These are phyloP conservation scores for Ananas comosus DNA, from an alignment of 176 grass and related monocot species.

Conservation along the genomic window DNA sequence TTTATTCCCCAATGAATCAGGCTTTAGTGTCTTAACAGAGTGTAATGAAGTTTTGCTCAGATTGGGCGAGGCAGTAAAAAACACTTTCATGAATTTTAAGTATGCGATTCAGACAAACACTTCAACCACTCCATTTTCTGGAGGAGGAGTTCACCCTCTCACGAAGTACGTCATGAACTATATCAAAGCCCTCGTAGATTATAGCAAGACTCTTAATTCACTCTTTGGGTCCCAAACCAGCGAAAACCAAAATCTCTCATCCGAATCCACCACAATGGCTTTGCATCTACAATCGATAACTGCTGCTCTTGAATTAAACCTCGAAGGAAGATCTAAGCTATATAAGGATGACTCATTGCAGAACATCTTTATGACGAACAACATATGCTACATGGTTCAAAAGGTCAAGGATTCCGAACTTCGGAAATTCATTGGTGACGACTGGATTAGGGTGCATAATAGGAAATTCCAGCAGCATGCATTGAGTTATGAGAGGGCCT, in stretches of 20 bases:
- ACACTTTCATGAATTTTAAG: constrained; percentile 57
- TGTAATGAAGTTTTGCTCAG: constrained; percentile 64
- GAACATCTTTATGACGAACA: constrained; percentile 91
- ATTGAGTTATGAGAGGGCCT: constrained; percentile 60
- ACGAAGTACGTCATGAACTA: constrained; percentile 99
- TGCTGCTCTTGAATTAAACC: constrained; percentile 55
- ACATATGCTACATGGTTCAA: constrained; percentile 86
- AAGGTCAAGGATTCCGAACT: constrained; percentile 87
- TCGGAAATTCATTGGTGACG: constrained; percentile 67
- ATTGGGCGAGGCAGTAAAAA: constrained; percentile 49
- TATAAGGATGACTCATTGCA: constrained; percentile 54
- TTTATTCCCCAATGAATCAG: constrained; percentile 48
- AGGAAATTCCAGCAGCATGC: constrained; percentile 65
- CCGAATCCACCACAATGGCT: constrained; percentile 25
- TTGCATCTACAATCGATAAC: constrained; percentile 35
- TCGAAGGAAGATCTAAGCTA: constrained; percentile 47
- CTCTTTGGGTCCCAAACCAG: constrained; percentile 49
- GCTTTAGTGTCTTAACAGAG: constrained; percentile 51
- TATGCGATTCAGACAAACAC: constrained; percentile 50
- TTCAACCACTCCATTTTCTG: constrained; percentile 40
- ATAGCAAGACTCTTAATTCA: constrained; percentile 62
- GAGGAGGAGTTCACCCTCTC: constrained; percentile 64
- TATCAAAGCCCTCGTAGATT: constrained; percentile 59
- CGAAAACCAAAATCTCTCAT: constrained; percentile 21
- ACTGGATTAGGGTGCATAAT: constrained; percentile 80